phyloP scores from a whole-genome alignment of 768 basidiomycete genomes.

The Agaricus sinodeliciosus region DNA sequence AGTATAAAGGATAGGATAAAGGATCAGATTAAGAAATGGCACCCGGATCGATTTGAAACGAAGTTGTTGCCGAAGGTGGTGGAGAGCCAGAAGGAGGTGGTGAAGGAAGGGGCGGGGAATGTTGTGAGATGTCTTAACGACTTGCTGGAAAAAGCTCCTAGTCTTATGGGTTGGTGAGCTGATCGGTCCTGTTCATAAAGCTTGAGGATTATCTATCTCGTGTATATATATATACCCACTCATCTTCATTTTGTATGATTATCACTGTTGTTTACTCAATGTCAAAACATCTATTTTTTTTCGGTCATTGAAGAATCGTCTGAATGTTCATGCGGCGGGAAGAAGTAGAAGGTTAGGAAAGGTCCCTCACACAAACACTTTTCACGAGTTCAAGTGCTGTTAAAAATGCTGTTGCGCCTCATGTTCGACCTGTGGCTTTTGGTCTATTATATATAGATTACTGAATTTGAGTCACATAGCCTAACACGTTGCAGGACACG shows the following conservation, averaged over 20 bases:
- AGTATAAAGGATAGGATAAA: slow-evolving; percentile 64
- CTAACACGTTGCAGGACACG: too few relatives aligned
- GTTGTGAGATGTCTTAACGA: slow-evolving; percentile 71
- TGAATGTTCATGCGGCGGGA: not conserved
- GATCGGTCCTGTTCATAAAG: not conserved
- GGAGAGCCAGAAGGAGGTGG: slow-evolving; percentile 56
- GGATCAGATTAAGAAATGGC: slow-evolving; percentile 72
- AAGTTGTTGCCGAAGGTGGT: slow-evolving; percentile 58
- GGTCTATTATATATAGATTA: too few relatives aligned
- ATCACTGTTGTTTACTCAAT: slow-evolving; percentile 1
- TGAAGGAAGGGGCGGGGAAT: slow-evolving; percentile 64
- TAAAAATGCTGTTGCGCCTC: too few relatives aligned
- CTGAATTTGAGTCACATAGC: too few relatives aligned
- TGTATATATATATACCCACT: slow-evolving; percentile 12
- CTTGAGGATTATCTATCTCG: slow-evolving; percentile 6
- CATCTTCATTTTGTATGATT: slow-evolving; percentile 10
- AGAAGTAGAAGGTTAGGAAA: not conserved
- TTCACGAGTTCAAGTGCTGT: too few relatives aligned
- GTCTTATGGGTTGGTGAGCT: not conserved
- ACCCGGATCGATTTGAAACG: slow-evolving; percentile 78
- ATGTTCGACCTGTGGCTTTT: too few relatives aligned
- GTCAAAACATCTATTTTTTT: not conserved
- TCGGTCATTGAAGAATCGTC: not conserved
- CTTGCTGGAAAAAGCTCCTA: slow-evolving; percentile 40
- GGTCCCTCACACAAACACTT: not conserved